Conservation (phyloP, 192 early-diverging fungal genomes). For the Backusella psychrophila region DNA sequence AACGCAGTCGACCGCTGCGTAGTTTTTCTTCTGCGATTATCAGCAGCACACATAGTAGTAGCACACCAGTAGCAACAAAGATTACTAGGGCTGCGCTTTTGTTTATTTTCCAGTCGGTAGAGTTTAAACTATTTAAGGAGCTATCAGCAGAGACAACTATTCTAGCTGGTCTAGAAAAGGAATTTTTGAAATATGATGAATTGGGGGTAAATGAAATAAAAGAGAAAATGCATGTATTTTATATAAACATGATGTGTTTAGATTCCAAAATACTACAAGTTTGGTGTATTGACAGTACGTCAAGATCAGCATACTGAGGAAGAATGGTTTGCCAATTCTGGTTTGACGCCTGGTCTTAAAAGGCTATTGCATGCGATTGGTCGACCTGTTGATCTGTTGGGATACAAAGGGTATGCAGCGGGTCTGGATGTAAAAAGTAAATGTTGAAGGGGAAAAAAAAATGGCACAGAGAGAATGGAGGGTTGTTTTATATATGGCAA, state of each 20-base stretch:
- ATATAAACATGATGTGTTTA: slow-evolving; percentile 14
- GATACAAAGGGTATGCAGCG: slow-evolving; percentile 74
- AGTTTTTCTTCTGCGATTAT: slow-evolving; percentile 6
- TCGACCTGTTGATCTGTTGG: slow-evolving; percentile 62
- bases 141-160: slow-evolving; percentile 54
- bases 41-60: not conserved
- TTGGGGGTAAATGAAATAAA: slow-evolving; percentile 43
- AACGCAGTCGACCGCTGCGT: not conserved
- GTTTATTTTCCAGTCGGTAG: slow-evolving; percentile 14
- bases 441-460: slow-evolving; percentile 10
- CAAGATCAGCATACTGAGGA: slow-evolving; percentile 68
- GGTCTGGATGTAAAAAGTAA: slow-evolving; percentile 73
- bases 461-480: not conserved
- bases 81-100: slow-evolving; percentile 26
- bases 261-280: slow-evolving; percentile 60
- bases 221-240: no score
- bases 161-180: slow-evolving; percentile 57
- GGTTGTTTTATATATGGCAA: not conserved
- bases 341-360: slow-evolving; percentile 49
- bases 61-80: not conserved
- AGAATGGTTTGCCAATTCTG: slow-evolving; percentile 72
- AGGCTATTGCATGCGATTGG: slow-evolving; percentile 68
- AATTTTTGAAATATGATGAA: slow-evolving; percentile 74
- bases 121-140: slow-evolving; percentile 51
- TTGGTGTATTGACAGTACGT: slow-evolving; percentile 69